phyloP scores from a whole-genome alignment of 2,329 filamentous ascomycete species.

The Colletotrichum lini region DNA sequence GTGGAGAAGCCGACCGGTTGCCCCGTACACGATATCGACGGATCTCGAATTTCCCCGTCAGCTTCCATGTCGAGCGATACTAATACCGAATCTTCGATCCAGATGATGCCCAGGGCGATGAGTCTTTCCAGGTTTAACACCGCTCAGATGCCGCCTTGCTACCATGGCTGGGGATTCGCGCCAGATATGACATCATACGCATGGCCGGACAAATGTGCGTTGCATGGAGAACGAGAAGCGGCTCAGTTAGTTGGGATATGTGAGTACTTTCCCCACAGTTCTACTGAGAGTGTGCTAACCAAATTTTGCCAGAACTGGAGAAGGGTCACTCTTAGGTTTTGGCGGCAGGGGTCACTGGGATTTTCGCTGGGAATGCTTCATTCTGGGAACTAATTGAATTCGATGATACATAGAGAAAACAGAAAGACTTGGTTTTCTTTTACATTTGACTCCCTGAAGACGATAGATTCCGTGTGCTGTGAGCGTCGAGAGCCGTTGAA shows the following conservation, averaged over 20 bases:
- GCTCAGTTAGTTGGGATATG: conserved; percentile 26
- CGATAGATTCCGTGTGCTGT: background rate
- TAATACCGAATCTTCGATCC: conserved; percentile 35
- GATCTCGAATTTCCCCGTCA: conserved; percentile 18
- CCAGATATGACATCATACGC: background rate
- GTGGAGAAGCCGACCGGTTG: conserved; percentile 36
- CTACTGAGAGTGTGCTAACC: background rate
- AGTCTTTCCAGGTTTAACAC: conserved; percentile 22
- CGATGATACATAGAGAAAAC: background rate
- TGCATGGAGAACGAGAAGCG: conserved; percentile 25
- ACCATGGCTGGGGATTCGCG: conserved; percentile 30
- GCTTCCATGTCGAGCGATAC: conserved; percentile 38
- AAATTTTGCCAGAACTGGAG: background rate
- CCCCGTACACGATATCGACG: conserved; percentile 33
- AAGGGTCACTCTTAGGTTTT: background rate
- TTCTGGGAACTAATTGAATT: background rate
- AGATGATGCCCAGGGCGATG: conserved; percentile 25
- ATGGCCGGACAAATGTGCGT: conserved; percentile 29
- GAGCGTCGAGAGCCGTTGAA: background rate
- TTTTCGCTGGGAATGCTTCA: background rate
- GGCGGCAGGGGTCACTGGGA: background rate
- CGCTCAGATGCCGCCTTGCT: conserved; percentile 8
- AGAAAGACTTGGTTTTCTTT: background rate
- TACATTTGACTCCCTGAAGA: background rate
- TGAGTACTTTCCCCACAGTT: background rate